Evolutionary conservation across 2,329 filamentous ascomycete genomes (phyloP), one percentile per base, ranked within the genome.

Genomic region (Aspergillus tamarii): DNA sequence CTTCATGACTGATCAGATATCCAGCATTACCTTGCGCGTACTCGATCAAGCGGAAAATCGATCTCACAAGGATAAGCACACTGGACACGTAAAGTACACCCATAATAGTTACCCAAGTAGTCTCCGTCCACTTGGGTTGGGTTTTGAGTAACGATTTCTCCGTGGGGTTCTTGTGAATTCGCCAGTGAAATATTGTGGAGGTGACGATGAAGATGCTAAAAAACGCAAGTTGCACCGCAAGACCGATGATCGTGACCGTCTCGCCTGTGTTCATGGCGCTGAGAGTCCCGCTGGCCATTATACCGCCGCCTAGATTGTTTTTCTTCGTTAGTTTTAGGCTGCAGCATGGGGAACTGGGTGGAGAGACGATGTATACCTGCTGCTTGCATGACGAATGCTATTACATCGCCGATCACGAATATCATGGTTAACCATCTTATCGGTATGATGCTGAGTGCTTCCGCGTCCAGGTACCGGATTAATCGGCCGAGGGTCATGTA

Each of bases 151-250:
- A 12, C 0, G 72, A 68, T 1, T 30, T 62, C 50, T 66, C 59
- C 23, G 75, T 78, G 0, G 78, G 78, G 2, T 67, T 48, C 4
- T 68, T 70, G 3, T 53, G 63, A 14, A 85, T 77, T 4, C 83
- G 77, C 2, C 66, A 58, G 66, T 88, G 82, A 74, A 88, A 87
- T 0, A 84, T 63, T 2, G 80, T 66, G 0, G 84, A 80, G 1
- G 82, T 81, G 5, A 81, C 61, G 41, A 85, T 73, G 69, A 89
- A 90, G 41, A 88, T 74, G 26, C 79, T 80, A 65, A 89, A 88
- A 61, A 85, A 81, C 48, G 85, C 45, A 28, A 90, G 79, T 70
- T 90, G 88, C 19, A 88, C 72, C 36, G 84, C 72, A 2, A 90
- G 76, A 2, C 88, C 87, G 1, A 68, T 82, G 9, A 89, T 74